Conservation (phyloP, 2,329 filamentous ascomycete species). For the Ophiostoma sp. region DNA sequence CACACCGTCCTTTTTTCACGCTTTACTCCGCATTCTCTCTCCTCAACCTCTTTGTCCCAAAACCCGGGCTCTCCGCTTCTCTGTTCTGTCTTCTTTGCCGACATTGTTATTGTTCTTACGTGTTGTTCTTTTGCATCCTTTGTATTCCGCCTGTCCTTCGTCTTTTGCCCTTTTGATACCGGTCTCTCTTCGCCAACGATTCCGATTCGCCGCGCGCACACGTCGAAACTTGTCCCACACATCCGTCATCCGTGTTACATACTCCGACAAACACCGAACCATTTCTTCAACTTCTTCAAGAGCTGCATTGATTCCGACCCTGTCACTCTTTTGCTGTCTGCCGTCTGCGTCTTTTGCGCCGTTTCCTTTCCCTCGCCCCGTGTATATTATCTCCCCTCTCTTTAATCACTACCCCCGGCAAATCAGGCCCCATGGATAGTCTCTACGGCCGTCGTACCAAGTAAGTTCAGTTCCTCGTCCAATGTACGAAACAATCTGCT, state of each 20-base stretch:
- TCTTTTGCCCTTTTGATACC: not conserved
- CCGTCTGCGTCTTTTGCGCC: not conserved
- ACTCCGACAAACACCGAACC: not conserved
- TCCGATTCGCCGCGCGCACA: not conserved
- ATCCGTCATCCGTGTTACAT: constrained; percentile 7
- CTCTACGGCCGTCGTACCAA: constrained; percentile 82
- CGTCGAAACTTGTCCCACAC: constrained; percentile 3
- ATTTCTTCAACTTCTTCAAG: not conserved
- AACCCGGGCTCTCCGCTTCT: not conserved
- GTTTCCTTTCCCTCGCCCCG: constrained; percentile 27
- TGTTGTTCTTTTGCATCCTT: not conserved
- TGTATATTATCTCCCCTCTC: constrained; percentile 13
- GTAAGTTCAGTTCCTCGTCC: constrained; percentile 51
- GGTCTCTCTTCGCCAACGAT: constrained; percentile 1
- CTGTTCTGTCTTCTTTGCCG: not conserved
- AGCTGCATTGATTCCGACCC: not conserved
- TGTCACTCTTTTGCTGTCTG: constrained; percentile 15
- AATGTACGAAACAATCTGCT: not conserved
- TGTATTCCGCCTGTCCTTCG: not conserved
- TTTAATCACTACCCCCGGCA: constrained; percentile 29
- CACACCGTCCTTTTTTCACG: not conserved
- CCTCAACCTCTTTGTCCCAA: not conserved
- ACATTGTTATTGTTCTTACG: not conserved
- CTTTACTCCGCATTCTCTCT: not conserved
- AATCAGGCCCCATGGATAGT: constrained; percentile 54